Percentiles rank a stretch among this genome's conserved stretches.
phyloP scores from a whole-genome alignment of 441 rosid species.

The Biscutella laevigata region DNA sequence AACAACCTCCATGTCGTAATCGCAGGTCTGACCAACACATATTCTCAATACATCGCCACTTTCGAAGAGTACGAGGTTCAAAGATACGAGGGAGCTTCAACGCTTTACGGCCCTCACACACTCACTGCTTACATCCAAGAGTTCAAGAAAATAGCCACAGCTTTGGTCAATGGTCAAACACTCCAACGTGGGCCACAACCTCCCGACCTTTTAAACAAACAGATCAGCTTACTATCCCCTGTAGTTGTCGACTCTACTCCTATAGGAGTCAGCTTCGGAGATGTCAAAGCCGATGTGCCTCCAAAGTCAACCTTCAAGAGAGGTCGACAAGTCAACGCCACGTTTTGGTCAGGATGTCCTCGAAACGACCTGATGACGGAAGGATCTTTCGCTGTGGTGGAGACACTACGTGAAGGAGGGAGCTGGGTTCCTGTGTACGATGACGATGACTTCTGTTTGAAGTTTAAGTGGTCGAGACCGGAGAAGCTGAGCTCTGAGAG shows the following conservation, averaged over 20 bases:
- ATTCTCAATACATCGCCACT: constrained; percentile 64
- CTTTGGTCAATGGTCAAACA: constrained; percentile 36
- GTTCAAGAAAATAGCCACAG: constrained; percentile 57
- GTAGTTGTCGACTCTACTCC: constrained; percentile 52
- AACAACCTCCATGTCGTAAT: constrained; percentile 43
- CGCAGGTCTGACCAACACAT: constrained; percentile 65
- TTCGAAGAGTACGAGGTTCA: constrained; percentile 60
- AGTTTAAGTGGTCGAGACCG: constrained; percentile 60
- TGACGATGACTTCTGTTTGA: constrained; percentile 57
- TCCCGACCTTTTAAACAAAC: constrained; percentile 52
- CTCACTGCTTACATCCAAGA: constrained; percentile 60
- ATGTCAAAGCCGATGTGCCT: constrained; percentile 41
- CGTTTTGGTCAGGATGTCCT: constrained; percentile 68
- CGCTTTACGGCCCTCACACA: constrained; percentile 58
- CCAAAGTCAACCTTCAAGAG: constrained; percentile 40
- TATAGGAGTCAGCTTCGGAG: constrained; percentile 41
- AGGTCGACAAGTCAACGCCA: constrained; percentile 41
- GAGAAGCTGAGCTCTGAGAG: constrained; percentile 42
- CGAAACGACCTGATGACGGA: constrained; percentile 62
- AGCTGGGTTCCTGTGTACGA: constrained; percentile 50
- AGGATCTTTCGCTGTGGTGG: constrained; percentile 62
- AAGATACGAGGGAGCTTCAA: constrained; percentile 77
- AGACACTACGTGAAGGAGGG: constrained; percentile 36
- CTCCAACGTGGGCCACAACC: constrained; percentile 44
- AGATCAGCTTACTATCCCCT: constrained; percentile 50